Evolutionary conservation across 345 rosid genomes (phyloP), one percentile per base, ranked within the genome.

Genomic region (Hibiscus syriacus): DNA sequence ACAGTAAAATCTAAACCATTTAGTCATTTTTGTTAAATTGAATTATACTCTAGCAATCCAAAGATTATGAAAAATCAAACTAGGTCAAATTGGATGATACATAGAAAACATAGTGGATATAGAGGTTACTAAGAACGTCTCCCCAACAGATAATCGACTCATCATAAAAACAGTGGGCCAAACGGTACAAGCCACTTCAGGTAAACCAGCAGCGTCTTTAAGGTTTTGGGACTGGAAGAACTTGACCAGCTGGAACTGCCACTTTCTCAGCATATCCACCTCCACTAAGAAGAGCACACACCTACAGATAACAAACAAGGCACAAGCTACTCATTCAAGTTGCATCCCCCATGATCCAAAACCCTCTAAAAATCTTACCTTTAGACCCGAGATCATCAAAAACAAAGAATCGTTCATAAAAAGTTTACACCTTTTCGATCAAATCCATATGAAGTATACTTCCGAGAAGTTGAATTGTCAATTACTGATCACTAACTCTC

Each of bases 231-330:
- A 83, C 65, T 12, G 85, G 86, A 74, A 87, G 83, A 43, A 85
- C 80, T 29, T 87, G 90, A 10, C 82, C 90, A 0, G 81, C 90
- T 8, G 88, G 83, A 76, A 83, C 83, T 0, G 81, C 84, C 45
- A 87, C 88, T 82, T 83, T 82, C 83, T 87, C 92, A 0, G 90
- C 92, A 71, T 87, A 83, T 0, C 88, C 88, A 66, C 86, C 88
- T 63, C 92, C 90, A 58, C 73, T 67, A 22, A 87, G 86, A 59
- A 85, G 85, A 69, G 90, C 92, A 78, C 85, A 83, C 19, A 83
- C 88, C 86, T 83, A 66, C 20, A 63, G 8, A 69, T 39, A 66
- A 53, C 19, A 45, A 16, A 45, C 17, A 45, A n/a, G n/a, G n/a
- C n/a, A 27, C 62, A 34, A 30, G 5, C 19, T 52, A 27, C 27